These are phyloP conservation scores for Lagerstroemia speciosa DNA, from an alignment of 345 rosid genomes.

Conservation along the genomic window DNA sequence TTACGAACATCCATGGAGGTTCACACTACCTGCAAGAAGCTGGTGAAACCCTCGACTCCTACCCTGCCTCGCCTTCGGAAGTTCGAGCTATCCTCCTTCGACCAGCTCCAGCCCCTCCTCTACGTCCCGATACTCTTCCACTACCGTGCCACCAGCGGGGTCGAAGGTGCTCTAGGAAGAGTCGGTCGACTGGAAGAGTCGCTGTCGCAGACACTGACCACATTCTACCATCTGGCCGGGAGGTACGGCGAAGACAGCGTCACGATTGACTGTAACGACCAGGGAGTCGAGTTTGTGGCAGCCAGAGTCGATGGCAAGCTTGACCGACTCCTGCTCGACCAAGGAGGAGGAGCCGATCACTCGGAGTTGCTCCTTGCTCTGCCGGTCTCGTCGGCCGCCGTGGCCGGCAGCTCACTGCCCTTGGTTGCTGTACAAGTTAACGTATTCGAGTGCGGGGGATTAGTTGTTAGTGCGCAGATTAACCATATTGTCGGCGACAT, in stretches of 20 bases:
- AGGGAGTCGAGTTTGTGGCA: constrained; percentile 20
- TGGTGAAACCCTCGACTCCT: background rate
- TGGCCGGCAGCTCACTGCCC: background rate
- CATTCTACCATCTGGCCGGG: constrained; percentile 21
- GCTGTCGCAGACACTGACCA: constrained; percentile 14
- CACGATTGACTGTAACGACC: constrained; percentile 17
- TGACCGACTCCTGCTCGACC: constrained; percentile 4
- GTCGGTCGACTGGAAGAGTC: constrained; percentile 26
- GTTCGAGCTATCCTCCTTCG: constrained; percentile 3
- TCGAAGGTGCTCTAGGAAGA: constrained; percentile 2
- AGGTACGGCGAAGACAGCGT: constrained; percentile 6
- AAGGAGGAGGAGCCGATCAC: background rate
- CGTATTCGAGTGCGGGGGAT: constrained; percentile 18
- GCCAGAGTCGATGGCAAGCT: constrained; percentile 13
- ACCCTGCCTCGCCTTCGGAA: background rate
- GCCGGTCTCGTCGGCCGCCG: constrained; percentile 8
- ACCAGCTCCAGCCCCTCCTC: constrained; percentile 7
- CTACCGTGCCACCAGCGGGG: constrained; percentile 14
- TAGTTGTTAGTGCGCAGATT: constrained; percentile 12
- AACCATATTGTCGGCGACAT: constrained; percentile 19
- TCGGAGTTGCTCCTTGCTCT: constrained; percentile 6
- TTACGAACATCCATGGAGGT: background rate
- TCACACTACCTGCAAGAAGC: background rate
- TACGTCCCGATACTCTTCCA: constrained; percentile 17
- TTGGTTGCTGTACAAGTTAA: constrained; percentile 14